phyloP scores from a whole-genome alignment of 257 asterid genomes.

The Anisodus acutangulus region DNA sequence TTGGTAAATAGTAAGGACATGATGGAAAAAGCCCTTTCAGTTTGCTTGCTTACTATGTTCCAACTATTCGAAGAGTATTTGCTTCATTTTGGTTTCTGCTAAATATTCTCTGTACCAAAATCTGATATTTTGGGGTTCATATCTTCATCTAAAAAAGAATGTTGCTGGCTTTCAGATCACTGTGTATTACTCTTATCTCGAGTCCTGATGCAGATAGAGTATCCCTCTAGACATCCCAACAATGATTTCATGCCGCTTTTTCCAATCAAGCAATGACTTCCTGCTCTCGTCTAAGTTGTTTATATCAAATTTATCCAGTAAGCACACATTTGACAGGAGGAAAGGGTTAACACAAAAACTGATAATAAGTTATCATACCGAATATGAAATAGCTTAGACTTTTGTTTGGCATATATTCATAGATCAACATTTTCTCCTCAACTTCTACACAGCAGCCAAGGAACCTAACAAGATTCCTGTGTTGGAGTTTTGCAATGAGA shows the following conservation, averaged over 20 bases:
- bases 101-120: constrained; percentile 29
- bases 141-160: constrained; percentile 34
- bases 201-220: constrained; percentile 36
- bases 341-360: background rate
- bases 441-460: constrained; percentile 41
- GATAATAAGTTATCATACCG: constrained; percentile 31
- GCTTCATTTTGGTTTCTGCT: constrained; percentile 19
- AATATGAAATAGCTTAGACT: constrained; percentile 45
- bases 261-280: constrained; percentile 26
- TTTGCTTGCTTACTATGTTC: constrained; percentile 35
- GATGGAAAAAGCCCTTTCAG: background rate
- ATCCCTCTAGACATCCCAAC: constrained; percentile 37
- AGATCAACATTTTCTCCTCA: constrained; percentile 44
- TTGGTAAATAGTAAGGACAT: background rate
- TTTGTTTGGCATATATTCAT: constrained; percentile 45
- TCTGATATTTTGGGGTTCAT: constrained; percentile 40
- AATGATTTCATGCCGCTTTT: constrained; percentile 24
- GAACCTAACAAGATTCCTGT: constrained; percentile 46
- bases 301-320: background rate
- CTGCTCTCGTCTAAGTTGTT: constrained; percentile 1
- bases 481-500: constrained; percentile 43
- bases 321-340: constrained; percentile 14
- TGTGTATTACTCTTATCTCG: constrained; percentile 31
- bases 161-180: constrained; percentile 36
- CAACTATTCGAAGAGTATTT: constrained; percentile 13